phyloP scores from a whole-genome alignment of 371 early-diverging fungal genomes.

The Zychaea mexicana region DNA sequence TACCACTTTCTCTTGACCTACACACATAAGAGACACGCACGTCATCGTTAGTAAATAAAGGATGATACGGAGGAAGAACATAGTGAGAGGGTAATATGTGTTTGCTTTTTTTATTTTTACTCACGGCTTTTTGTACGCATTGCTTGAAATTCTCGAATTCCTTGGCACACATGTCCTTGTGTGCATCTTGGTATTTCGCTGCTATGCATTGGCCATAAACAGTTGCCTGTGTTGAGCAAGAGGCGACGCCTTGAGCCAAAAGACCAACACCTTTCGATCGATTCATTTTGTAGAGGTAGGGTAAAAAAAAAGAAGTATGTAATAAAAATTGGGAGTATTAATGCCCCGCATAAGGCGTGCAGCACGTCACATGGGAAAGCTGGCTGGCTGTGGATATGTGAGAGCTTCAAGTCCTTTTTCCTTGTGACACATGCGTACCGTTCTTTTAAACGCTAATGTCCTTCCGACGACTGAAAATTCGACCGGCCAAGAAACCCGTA shows the following conservation, averaged over 20 bases:
- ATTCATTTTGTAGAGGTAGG: neutral
- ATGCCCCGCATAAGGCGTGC: too few species aligned
- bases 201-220: constrained; percentile 64
- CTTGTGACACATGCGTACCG: constrained; percentile 2
- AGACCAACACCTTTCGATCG: constrained; percentile 29
- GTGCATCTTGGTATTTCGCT: constrained; percentile 52
- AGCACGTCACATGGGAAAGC: neutral
- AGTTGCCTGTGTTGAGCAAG: constrained; percentile 47
- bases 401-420: neutral
- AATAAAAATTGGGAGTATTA: neutral
- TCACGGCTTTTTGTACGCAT: constrained; percentile 60
- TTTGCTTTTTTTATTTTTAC: too few species aligned
- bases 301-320: neutral
- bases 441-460: constrained; percentile 7
- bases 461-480: constrained; percentile 12
- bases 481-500: constrained; percentile 9
- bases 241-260: constrained; percentile 44
- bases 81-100: too few species aligned
- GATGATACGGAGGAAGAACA: too few species aligned
- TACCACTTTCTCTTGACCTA: too few species aligned
- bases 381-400: neutral
- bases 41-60: too few species aligned
- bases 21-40: too few species aligned
- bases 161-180: constrained; percentile 57
- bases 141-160: constrained; percentile 63